Percentiles rank a stretch among this genome's conserved stretches.
phyloP scores from a whole-genome alignment of 208 protist genomes.

The Crithidia bombi region DNA sequence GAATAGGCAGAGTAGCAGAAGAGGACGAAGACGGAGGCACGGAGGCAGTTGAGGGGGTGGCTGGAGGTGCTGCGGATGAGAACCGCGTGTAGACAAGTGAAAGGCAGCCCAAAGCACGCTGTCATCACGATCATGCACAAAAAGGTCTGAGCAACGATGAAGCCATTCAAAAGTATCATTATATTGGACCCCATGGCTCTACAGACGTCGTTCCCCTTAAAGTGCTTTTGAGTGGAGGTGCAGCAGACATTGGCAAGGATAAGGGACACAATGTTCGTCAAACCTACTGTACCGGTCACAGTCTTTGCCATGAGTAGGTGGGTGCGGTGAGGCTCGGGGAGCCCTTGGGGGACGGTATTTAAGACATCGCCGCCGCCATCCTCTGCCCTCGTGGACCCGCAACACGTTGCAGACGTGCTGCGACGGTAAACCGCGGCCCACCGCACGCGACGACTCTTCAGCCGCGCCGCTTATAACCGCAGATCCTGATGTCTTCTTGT shows the following conservation, averaged over 20 bases:
- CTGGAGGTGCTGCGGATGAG: neutral
- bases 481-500: no score
- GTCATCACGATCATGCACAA: neutral
- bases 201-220: neutral
- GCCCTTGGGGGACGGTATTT: no score
- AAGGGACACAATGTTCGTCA: neutral
- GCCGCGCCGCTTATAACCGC: no score
- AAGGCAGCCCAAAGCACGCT: neutral
- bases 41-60: neutral
- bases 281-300: neutral
- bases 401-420: no score
- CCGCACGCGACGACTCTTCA: no score
- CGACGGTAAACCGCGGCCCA: no score
- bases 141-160: neutral
- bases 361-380: no score
- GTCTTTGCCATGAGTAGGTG: neutral
- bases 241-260: neutral
- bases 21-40: neutral
- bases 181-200: neutral
- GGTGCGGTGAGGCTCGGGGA: neutral
- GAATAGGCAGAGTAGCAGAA: neutral
- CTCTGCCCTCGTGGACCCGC: no score
- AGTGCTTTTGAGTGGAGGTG: neutral
- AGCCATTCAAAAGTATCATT: neutral
- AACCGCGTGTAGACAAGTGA: neutral